phyloP scores from a whole-genome alignment of 73 alveolate species.

The Breviolum minutum region DNA sequence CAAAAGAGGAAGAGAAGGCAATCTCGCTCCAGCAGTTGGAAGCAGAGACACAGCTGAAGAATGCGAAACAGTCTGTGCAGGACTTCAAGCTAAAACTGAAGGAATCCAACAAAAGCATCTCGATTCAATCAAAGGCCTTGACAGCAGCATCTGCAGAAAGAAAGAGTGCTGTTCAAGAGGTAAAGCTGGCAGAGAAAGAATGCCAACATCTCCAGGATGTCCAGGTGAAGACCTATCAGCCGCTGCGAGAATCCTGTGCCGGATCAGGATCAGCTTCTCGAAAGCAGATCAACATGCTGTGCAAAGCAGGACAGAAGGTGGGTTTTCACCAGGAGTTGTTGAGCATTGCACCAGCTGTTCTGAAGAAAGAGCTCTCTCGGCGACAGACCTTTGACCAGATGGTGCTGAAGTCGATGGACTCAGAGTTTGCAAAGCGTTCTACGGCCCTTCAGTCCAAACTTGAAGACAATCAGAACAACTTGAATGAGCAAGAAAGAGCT shows the following conservation, averaged over 20 bases:
- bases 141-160: slow-evolving; percentile 16
- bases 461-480: not conserved
- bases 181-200: slow-evolving; percentile 41
- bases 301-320: slow-evolving; percentile 36
- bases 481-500: not conserved
- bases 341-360: slow-evolving; percentile 33
- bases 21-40: not conserved
- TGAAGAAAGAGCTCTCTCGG: slow-evolving; percentile 19
- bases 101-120: not conserved
- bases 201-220: slow-evolving; percentile 15
- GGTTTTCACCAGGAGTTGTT: slow-evolving; percentile 38
- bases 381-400: slow-evolving; percentile 42
- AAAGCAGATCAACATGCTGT: slow-evolving; percentile 27
- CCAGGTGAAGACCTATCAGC: slow-evolving; percentile 27
- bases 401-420: slow-evolving; percentile 10
- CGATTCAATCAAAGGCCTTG: not conserved
- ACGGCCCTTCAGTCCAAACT: slow-evolving; percentile 6
- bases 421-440: slow-evolving; percentile 25
- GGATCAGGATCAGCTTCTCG: not conserved
- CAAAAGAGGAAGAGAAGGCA: slow-evolving; percentile 14
- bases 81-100: slow-evolving; percentile 11
- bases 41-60: slow-evolving; percentile 29
- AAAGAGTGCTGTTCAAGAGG: slow-evolving; percentile 9
- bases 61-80: not conserved
- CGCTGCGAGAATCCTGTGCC: not conserved